Evolutionary conservation across 2,329 filamentous ascomycete genomes (phyloP).

Genomic region (Helotiales sp.): DNA sequence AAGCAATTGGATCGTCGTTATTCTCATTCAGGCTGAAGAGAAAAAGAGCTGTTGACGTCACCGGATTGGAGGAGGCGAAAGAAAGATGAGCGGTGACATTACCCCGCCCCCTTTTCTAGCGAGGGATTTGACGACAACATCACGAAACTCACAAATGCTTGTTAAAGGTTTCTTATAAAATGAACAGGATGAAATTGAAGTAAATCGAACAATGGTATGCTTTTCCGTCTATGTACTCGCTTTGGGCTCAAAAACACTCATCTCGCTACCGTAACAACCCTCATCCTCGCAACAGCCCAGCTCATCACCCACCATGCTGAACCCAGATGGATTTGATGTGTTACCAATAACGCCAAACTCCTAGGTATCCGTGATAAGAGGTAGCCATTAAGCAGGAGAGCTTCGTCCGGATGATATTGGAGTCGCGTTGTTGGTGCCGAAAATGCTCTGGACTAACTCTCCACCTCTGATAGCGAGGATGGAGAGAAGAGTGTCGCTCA

Average conservation of each 20-base stretch:
- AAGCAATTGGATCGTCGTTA: not conserved
- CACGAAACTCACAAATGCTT: no score
- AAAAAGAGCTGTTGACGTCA: not conserved
- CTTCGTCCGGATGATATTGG: not conserved
- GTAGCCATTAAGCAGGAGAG: not conserved
- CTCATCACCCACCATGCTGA: no score
- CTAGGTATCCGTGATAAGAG: not conserved
- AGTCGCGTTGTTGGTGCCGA: conserved; percentile 41
- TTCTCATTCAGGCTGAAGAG: not conserved
- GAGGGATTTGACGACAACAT: no score
- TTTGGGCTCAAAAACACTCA: no score
- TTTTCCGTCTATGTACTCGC: not conserved
- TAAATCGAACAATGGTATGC: not conserved
- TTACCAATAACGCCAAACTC: not conserved
- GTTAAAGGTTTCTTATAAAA: no score
- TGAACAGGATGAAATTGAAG: not conserved
- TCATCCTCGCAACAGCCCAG: no score
- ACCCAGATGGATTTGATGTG: no score
- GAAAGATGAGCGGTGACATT: no score
- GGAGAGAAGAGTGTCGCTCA: conserved; percentile 81
- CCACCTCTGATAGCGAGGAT: conserved; percentile 74
- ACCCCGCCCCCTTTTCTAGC: no score
- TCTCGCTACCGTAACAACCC: no score
- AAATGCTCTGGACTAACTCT: conserved; percentile 76
- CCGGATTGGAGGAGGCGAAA: no score